Evolutionary conservation across 2,329 filamentous ascomycete genomes (phyloP).

Genomic region (Diaporthe sp.): DNA sequence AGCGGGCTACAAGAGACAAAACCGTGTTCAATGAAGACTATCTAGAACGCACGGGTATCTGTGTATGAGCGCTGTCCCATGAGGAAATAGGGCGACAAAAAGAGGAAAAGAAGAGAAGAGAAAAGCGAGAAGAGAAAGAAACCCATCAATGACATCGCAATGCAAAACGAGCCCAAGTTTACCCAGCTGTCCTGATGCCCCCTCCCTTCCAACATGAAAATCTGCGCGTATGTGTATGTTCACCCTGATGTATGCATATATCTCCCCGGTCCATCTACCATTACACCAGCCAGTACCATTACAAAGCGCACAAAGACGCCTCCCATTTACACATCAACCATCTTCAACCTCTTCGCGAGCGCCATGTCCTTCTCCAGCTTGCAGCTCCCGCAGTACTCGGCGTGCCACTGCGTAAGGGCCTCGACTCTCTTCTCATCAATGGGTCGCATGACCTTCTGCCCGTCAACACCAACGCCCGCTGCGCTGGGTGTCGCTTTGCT

Average conservation of each 20-base stretch:
- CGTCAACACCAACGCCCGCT: slow-evolving; percentile 28
- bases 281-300: slow-evolving; percentile 1
- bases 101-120: not conserved
- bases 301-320: not conserved
- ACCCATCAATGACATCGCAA: not conserved
- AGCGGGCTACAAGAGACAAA: not conserved
- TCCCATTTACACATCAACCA: slow-evolving; percentile 43
- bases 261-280: not conserved
- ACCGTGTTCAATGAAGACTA: slow-evolving; percentile 12
- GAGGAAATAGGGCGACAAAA: not conserved
- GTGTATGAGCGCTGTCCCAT: slow-evolving; percentile 1
- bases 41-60: slow-evolving; percentile 29
- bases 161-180: not conserved
- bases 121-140: not conserved
- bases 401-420: slow-evolving; percentile 62
- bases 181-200: slow-evolving; percentile 8
- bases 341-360: slow-evolving; percentile 49
- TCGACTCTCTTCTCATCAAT: slow-evolving; percentile 50
- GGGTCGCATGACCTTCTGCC: slow-evolving; percentile 47
- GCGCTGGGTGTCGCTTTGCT: slow-evolving; percentile 36
- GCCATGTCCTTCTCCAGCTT: slow-evolving; percentile 56
- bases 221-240: not conserved
- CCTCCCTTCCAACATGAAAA: not conserved
- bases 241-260: not conserved
- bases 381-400: slow-evolving; percentile 70